Evolutionary conservation across 148 eudicot species (phyloP).

Genomic region (Dysphania ambrosioides): DNA sequence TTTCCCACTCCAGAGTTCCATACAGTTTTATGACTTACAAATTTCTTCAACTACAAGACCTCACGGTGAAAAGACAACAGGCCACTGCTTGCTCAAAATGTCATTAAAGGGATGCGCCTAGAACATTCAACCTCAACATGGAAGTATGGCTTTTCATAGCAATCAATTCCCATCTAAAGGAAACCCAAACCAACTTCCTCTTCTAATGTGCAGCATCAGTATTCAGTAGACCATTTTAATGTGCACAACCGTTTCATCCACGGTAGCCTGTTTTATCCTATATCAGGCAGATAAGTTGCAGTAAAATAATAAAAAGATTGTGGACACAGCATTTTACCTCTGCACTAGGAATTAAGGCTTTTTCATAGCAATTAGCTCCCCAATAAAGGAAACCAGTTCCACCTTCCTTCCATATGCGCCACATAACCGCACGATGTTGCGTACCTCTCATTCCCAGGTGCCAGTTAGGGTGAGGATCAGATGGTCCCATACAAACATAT

Average conservation of each 20-base stretch:
- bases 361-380: constrained; percentile 99
- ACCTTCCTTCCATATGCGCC: constrained; percentile 99
- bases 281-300: neutral
- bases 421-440: constrained; percentile 99
- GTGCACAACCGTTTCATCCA: neutral
- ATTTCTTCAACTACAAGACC: neutral
- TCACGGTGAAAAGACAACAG: neutral
- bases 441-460: constrained; percentile 98
- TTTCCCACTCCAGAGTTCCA: neutral
- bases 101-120: neutral
- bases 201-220: neutral
- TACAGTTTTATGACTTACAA: neutral
- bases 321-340: constrained; percentile 45
- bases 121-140: neutral
- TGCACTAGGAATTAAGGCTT: constrained; percentile 85
- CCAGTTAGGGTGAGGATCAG: constrained; percentile 99
- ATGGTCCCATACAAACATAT: constrained; percentile 97
- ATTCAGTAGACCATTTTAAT: neutral
- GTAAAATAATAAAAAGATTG: neutral
- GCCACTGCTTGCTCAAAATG: neutral
- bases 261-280: no score
- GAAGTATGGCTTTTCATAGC: neutral
- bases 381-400: constrained; percentile 98
- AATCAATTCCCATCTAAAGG: neutral
- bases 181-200: neutral